phyloP scores from a whole-genome alignment of 192 early-diverging fungal species.

The Coemansia sp. region DNA sequence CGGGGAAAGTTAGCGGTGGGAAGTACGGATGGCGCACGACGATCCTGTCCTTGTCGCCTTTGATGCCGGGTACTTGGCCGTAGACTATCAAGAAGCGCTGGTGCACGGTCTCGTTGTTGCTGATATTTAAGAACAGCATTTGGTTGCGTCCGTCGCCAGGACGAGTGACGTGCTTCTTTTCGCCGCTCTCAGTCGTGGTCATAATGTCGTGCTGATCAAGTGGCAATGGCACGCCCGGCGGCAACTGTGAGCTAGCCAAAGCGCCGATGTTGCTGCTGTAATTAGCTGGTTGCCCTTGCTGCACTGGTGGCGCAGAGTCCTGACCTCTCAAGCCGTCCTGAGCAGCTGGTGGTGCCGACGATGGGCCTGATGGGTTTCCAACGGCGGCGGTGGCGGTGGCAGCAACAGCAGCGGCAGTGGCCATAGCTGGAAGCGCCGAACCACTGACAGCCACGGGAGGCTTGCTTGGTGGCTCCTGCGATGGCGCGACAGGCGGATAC shows the following conservation, averaged over 20 bases:
- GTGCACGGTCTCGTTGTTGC: slow-evolving; percentile 44
- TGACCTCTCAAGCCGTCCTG: neutral
- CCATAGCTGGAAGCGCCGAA: neutral
- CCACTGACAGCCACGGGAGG: neutral
- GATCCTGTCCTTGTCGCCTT: slow-evolving; percentile 25
- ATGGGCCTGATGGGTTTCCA: neutral
- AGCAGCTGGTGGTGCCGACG: neutral
- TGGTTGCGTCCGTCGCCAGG: slow-evolving; percentile 6
- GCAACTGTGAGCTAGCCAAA: slow-evolving; percentile 9
- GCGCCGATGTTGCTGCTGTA: neutral
- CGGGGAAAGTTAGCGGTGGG: slow-evolving; percentile 55
- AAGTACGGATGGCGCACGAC: slow-evolving; percentile 53
- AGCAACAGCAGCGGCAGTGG: neutral
- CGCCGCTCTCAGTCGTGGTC: slow-evolving; percentile 17
- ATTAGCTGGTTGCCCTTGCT: neutral
- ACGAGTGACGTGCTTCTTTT: slow-evolving; percentile 6
- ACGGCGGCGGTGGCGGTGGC: neutral
- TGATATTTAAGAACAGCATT: slow-evolving; percentile 42
- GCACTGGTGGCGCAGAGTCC: neutral
- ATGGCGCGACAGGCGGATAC: slow-evolving; percentile 17
- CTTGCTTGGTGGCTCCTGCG: slow-evolving; percentile 2
- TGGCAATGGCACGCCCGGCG: slow-evolving; percentile 35
- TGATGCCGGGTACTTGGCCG: slow-evolving; percentile 36
- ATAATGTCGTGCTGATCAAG: slow-evolving; percentile 38
- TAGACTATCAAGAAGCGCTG: slow-evolving; percentile 54